Conservation (phyloP, 2,329 filamentous ascomycete species). For the Teratosphaeria destructans region DNA sequence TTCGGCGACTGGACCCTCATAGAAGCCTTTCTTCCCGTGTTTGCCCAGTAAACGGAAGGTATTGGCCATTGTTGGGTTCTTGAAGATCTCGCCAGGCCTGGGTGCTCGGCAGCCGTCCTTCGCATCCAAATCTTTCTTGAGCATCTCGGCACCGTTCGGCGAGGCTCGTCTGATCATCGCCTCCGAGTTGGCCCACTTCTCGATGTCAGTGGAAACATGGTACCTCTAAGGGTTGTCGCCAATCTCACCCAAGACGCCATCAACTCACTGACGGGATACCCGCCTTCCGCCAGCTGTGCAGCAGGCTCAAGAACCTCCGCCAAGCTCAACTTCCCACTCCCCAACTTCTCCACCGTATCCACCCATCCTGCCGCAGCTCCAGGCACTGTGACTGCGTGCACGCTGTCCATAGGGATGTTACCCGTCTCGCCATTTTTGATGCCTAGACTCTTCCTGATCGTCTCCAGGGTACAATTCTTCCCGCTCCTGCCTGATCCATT, state of each 20-base stretch:
- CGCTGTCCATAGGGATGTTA: slow-evolving; percentile 62
- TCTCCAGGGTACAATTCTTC: slow-evolving; percentile 56
- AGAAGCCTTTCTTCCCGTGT: slow-evolving; percentile 84
- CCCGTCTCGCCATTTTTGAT: slow-evolving; percentile 46
- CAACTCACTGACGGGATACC: slow-evolving; percentile 80
- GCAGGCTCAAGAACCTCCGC: slow-evolving; percentile 72
- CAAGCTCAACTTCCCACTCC: slow-evolving; percentile 71
- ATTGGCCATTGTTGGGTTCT: slow-evolving; percentile 66
- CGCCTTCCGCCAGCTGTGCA: slow-evolving; percentile 74
- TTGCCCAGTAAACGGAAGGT: slow-evolving; percentile 72
- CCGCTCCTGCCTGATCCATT: slow-evolving; percentile 89
- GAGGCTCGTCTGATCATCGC: slow-evolving; percentile 57
- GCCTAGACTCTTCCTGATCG: slow-evolving; percentile 58
- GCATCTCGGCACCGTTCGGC: slow-evolving; percentile 76
- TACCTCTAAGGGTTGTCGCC: background rate
- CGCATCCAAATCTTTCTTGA: slow-evolving; percentile 64
- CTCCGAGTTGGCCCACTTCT: slow-evolving; percentile 63
- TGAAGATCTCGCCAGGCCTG: slow-evolving; percentile 74
- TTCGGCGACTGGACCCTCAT: slow-evolving; percentile 72
- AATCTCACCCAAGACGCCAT: slow-evolving; percentile 55
- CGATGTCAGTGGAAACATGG: background rate
- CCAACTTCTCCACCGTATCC: slow-evolving; percentile 78
- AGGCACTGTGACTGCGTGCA: slow-evolving; percentile 76
- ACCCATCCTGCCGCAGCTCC: slow-evolving; percentile 91
- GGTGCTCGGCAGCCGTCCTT: slow-evolving; percentile 65